phyloP scores from a whole-genome alignment of 495 filamentous ascomycete species.

The Podospora anserina region DNA sequence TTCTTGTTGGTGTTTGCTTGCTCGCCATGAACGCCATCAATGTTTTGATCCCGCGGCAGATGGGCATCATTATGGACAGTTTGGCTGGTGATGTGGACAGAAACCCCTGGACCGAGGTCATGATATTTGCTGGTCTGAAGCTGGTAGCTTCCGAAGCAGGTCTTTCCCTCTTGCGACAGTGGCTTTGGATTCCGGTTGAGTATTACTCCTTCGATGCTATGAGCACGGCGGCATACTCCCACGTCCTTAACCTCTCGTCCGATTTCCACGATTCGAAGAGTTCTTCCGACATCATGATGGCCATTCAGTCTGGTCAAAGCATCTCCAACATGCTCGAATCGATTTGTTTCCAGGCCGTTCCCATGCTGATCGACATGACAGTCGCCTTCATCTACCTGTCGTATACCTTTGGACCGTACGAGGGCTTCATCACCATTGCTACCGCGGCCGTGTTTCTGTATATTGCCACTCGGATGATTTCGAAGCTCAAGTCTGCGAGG shows the following conservation, averaged over 20 bases:
- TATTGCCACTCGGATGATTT: constrained; percentile 53
- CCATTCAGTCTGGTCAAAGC: constrained; percentile 62
- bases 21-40: constrained; percentile 59
- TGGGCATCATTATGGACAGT: constrained; percentile 60
- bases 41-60: constrained; percentile 62
- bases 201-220: constrained; percentile 60
- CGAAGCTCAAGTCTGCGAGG: constrained; percentile 36
- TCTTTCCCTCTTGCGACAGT: constrained; percentile 51
- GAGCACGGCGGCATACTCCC: constrained; percentile 64
- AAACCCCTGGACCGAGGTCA: constrained; percentile 54
- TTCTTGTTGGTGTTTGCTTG: constrained; percentile 60
- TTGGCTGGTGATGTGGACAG: constrained; percentile 40
- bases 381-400: constrained; percentile 69
- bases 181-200: constrained; percentile 65
- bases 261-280: constrained; percentile 77
- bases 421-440: constrained; percentile 65
- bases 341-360: constrained; percentile 62
- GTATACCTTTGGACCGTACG: constrained; percentile 66
- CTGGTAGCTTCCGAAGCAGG: constrained; percentile 57
- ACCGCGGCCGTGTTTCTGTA: constrained; percentile 63
- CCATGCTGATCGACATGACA: constrained; percentile 68
- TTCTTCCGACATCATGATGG: constrained; percentile 65
- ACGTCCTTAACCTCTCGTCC: constrained; percentile 72
- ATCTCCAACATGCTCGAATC: constrained; percentile 63
- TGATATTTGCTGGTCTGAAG: constrained; percentile 52